These are phyloP conservation scores for Lipomyces yamanashiensis DNA, from an alignment of 805 yeast species.

Conservation along the genomic window DNA sequence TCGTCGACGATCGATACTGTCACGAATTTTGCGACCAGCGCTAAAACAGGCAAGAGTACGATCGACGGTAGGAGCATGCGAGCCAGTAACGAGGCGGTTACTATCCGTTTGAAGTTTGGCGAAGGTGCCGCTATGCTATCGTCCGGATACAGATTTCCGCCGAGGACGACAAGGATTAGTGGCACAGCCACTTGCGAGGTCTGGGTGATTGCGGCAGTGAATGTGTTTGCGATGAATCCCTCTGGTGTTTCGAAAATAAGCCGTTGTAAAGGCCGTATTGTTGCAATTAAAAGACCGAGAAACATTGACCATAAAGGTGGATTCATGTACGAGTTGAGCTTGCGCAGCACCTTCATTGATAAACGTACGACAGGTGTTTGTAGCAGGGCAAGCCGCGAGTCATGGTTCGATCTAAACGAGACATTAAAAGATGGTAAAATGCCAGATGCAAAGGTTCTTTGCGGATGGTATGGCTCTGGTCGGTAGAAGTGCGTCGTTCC, in stretches of 20 bases:
- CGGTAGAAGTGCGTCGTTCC: conserved; percentile 1
- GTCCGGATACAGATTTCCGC: conserved; percentile 64
- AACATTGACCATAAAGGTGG: conserved; percentile 71
- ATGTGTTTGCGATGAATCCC: conserved; percentile 56
- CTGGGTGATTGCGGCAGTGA: conserved; percentile 58
- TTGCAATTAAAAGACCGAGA: conserved; percentile 62
- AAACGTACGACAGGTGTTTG: not conserved
- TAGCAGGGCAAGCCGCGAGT: not conserved
- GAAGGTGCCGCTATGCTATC: conserved; percentile 49
- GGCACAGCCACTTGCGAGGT: conserved; percentile 66
- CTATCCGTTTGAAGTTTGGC: conserved; percentile 45
- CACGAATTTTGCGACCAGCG: conserved; percentile 57
- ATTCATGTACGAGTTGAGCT: conserved; percentile 56
- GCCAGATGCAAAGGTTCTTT: not conserved
- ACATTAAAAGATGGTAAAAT: conserved; percentile 22
- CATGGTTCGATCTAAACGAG: conserved; percentile 7
- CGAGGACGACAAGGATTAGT: conserved; percentile 62
- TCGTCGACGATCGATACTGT: conserved; percentile 55
- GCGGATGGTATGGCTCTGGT: not conserved
- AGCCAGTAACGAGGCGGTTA: conserved; percentile 58
- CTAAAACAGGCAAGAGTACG: conserved; percentile 58
- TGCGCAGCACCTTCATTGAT: not conserved
- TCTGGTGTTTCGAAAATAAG: conserved; percentile 50
- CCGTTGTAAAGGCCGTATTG: conserved; percentile 55
- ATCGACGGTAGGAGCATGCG: conserved; percentile 66